Conservation (phyloP, 2,329 filamentous ascomycete genomes). For the Beauveria australis region DNA sequence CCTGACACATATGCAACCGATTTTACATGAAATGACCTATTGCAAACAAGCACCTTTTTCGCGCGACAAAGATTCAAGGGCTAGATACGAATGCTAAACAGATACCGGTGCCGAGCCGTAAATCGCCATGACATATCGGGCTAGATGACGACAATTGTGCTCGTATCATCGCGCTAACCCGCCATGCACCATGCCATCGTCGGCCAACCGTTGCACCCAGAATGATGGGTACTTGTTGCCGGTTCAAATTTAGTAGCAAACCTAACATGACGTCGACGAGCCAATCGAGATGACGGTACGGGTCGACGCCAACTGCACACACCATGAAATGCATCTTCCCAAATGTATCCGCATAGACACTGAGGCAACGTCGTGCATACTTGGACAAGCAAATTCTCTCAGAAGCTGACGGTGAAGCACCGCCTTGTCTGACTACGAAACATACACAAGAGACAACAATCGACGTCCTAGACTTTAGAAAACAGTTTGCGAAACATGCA, state of each 20-base stretch:
- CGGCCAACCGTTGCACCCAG: not conserved
- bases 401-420: not conserved
- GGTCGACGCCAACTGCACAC: not conserved
- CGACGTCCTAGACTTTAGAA: too few relatives aligned
- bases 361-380: not conserved
- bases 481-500: not conserved
- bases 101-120: not conserved
- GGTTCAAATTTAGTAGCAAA: not conserved
- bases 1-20: not conserved
- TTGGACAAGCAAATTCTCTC: not conserved
- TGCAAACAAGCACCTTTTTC: not conserved
- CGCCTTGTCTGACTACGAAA: not conserved
- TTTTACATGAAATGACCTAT: not conserved
- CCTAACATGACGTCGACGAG: not conserved
- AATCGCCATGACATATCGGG: not conserved
- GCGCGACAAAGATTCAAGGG: not conserved
- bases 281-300: not conserved
- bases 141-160: not conserved
- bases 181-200: not conserved
- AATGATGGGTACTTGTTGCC: not conserved
- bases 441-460: too few relatives aligned
- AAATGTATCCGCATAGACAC: not conserved
- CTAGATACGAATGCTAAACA: not conserved
- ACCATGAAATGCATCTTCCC: not conserved
- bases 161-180: not conserved